phyloP scores from a whole-genome alignment of 2,329 filamentous ascomycete species.

The Elsinoe batatas region DNA sequence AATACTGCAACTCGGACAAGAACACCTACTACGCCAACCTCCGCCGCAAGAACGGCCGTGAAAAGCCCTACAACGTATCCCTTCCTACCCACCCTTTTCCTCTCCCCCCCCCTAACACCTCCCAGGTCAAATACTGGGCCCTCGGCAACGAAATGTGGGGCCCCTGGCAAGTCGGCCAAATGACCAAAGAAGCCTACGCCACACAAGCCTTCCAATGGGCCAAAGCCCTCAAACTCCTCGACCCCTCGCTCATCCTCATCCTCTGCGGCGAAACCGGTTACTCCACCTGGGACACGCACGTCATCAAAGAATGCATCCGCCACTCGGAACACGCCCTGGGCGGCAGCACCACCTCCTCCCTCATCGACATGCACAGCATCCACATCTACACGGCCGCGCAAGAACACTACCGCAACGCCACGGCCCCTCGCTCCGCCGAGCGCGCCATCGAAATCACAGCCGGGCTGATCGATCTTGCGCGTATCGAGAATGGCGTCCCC shows the following conservation, averaged over 20 bases:
- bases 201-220: constrained; percentile 62
- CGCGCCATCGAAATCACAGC: constrained; percentile 62
- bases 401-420: constrained; percentile 42
- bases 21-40: constrained; percentile 77
- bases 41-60: constrained; percentile 62
- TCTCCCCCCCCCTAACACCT: background rate
- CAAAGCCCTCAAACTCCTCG: constrained; percentile 60
- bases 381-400: constrained; percentile 63
- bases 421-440: constrained; percentile 60
- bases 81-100: background rate
- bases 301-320: constrained; percentile 57
- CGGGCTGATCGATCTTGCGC: constrained; percentile 60
- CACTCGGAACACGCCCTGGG: constrained; percentile 42
- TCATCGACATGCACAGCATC: constrained; percentile 74
- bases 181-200: constrained; percentile 60
- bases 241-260: constrained; percentile 59
- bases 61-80: constrained; percentile 60
- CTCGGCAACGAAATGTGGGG: constrained; percentile 67
- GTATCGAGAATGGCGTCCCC: constrained; percentile 57
- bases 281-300: constrained; percentile 62
- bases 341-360: constrained; percentile 35
- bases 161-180: constrained; percentile 57
- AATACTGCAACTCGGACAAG: constrained; percentile 73
- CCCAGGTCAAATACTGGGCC: constrained; percentile 66
- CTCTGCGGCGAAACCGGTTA: constrained; percentile 64